These are phyloP conservation scores for Pseudopithomyces chartarum DNA, from an alignment of 2,329 filamentous ascomycete genomes.

Conservation along the genomic window DNA sequence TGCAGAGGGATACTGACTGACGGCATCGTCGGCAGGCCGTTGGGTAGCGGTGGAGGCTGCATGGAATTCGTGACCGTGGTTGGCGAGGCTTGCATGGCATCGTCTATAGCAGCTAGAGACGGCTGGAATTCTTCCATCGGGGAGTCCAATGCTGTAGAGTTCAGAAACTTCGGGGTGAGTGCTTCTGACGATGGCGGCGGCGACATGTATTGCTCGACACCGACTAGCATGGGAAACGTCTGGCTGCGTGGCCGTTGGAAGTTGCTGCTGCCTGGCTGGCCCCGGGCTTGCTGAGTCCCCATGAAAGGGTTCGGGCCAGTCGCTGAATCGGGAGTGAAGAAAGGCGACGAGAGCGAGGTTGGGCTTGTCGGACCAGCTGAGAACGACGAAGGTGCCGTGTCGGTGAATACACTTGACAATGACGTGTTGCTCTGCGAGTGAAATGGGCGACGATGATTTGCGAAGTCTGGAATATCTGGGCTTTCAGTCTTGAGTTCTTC, in stretches of 20 bases:
- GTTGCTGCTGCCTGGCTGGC: slow-evolving; percentile 55
- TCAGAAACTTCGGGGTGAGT: slow-evolving; percentile 59
- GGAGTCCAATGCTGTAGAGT: slow-evolving; percentile 55
- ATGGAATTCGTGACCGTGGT: slow-evolving; percentile 47
- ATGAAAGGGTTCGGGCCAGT: slow-evolving; percentile 66
- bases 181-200: slow-evolving; percentile 58
- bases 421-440: slow-evolving; percentile 71
- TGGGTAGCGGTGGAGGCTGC: slow-evolving; percentile 48
- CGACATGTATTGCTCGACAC: slow-evolving; percentile 64
- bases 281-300: slow-evolving; percentile 56
- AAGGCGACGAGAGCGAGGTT: slow-evolving; percentile 72
- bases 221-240: slow-evolving; percentile 74
- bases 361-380: slow-evolving; percentile 75
- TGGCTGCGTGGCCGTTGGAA: slow-evolving; percentile 82
- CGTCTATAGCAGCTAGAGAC: slow-evolving; percentile 48
- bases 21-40: slow-evolving; percentile 45
- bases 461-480: slow-evolving; percentile 64
- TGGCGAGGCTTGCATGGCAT: slow-evolving; percentile 44
- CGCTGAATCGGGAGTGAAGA: slow-evolving; percentile 78
- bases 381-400: slow-evolving; percentile 68
- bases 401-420: slow-evolving; percentile 69
- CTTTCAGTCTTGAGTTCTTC: slow-evolving; percentile 67
- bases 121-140: slow-evolving; percentile 54
- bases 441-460: slow-evolving; percentile 64
- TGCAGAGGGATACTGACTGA: slow-evolving; percentile 29